phyloP scores from a whole-genome alignment of 1,284 basidiomycete genomes.

The Abortiporus biennis region DNA sequence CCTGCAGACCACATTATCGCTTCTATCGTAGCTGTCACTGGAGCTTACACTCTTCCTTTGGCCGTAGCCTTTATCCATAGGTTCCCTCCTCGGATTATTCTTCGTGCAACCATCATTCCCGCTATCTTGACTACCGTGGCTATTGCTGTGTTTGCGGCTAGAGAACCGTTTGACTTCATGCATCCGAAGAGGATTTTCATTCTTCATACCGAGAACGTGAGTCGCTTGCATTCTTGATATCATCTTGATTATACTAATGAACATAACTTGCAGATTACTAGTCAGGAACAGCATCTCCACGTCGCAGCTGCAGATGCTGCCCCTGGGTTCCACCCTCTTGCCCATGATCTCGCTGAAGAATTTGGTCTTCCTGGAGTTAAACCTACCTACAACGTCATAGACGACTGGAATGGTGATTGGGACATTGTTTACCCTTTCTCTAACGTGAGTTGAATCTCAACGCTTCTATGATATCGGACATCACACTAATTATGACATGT shows the following conservation, averaged over 20 bases:
- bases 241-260: not conserved
- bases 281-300: slow-evolving; percentile 72
- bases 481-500: not conserved
- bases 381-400: slow-evolving; percentile 48
- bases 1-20: slow-evolving; percentile 91
- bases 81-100: slow-evolving; percentile 48
- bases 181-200: slow-evolving; percentile 90
- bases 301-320: slow-evolving; percentile 83
- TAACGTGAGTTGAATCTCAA: slow-evolving; percentile 36
- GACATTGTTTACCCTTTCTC: slow-evolving; percentile 87
- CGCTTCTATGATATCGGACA: not conserved
- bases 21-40: slow-evolving; percentile 57
- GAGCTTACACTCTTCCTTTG: slow-evolving; percentile 60
- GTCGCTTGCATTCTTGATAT: slow-evolving; percentile 19
- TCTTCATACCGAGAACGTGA: slow-evolving; percentile 83
- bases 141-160: slow-evolving; percentile 58
- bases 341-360: slow-evolving; percentile 51
- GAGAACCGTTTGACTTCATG: slow-evolving; percentile 71
- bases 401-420: slow-evolving; percentile 76
- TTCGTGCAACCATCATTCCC: slow-evolving; percentile 40
- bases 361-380: slow-evolving; percentile 46
- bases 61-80: slow-evolving; percentile 73
- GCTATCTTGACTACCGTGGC: slow-evolving; percentile 41
- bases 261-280: slow-evolving; percentile 52
- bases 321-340: slow-evolving; percentile 64